Evolutionary conservation across 2,329 filamentous ascomycete genomes (phyloP).

Genomic region (Fusarium armeniacum): DNA sequence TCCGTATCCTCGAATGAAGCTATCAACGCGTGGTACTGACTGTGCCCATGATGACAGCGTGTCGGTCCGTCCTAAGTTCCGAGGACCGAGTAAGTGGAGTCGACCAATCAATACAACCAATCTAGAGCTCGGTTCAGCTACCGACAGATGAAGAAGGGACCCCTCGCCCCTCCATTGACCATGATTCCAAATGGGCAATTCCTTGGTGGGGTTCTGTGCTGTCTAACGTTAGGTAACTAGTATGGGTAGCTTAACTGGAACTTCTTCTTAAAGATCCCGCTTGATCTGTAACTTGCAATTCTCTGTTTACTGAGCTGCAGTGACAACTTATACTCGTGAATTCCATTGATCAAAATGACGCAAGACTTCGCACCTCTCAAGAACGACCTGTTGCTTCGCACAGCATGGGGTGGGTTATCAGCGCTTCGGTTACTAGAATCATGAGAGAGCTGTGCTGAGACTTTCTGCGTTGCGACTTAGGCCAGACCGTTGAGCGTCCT

Average conservation of each 20-base stretch:
- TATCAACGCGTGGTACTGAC: constrained; percentile 25
- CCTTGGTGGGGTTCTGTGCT: constrained; percentile 22
- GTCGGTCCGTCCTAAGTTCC: constrained; percentile 48
- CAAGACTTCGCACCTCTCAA: constrained; percentile 84
- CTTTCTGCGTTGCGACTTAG: constrained; percentile 60
- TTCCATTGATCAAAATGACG: constrained; percentile 67
- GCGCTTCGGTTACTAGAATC: constrained; percentile 16
- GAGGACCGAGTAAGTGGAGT: constrained; percentile 16
- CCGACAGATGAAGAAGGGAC: constrained; percentile 13
- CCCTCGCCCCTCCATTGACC: constrained; percentile 39
- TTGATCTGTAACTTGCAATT: constrained; percentile 27
- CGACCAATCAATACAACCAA: constrained; percentile 27
- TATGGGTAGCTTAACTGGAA: constrained; percentile 15
- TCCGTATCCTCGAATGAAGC: constrained; percentile 28
- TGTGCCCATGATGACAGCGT: constrained; percentile 44
- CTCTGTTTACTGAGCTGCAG: constrained; percentile 6
- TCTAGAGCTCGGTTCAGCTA: background rate
- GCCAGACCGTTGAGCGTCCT: constrained; percentile 90
- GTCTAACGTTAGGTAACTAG: constrained; percentile 15
- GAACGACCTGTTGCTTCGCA: constrained; percentile 92
- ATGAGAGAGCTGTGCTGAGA: constrained; percentile 43
- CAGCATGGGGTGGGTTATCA: constrained; percentile 80
- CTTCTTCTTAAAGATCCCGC: constrained; percentile 25
- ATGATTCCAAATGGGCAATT: constrained; percentile 31
- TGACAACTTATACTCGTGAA: constrained; percentile 16